Conservation (phyloP, 306 rosid species). For the Inga leiocalycina region DNA sequence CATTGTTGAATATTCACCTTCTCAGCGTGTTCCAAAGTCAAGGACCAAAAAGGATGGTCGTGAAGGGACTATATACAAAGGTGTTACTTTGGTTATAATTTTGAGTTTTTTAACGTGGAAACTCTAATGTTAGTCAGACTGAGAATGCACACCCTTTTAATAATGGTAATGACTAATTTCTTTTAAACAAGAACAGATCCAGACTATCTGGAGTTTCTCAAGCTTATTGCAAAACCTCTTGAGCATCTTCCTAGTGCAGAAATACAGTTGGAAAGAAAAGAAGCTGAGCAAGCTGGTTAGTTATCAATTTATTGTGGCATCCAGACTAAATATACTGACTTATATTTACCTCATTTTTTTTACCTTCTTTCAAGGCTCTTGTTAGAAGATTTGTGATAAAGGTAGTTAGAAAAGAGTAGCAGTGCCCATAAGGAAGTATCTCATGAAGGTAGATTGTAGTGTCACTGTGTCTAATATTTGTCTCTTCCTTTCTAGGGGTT, state of each 20-base stretch:
- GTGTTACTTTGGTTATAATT: slow-evolving; percentile 36
- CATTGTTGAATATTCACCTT: slow-evolving; percentile 93
- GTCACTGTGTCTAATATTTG: slow-evolving; percentile 14
- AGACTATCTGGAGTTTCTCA: slow-evolving; percentile 92
- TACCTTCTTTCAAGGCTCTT: slow-evolving; percentile 13
- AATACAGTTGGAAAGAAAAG: slow-evolving; percentile 95
- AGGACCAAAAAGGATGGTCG: slow-evolving; percentile 76
- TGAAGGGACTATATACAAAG: slow-evolving; percentile 89
- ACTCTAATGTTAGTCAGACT: background rate
- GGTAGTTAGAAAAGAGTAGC: background rate
- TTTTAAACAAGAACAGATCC: slow-evolving; percentile 59
- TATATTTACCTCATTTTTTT: background rate
- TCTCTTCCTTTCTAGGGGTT: slow-evolving; percentile 54
- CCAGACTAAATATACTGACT: background rate
- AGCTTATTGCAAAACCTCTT: slow-evolving; percentile 75
- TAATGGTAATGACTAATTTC: slow-evolving; percentile 17
- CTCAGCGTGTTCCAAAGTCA: slow-evolving; percentile 77
- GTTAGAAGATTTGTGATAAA: slow-evolving; percentile 18
- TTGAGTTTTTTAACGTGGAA: background rate
- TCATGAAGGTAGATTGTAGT: slow-evolving; percentile 14
- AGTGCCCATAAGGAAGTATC: background rate
- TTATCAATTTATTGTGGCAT: slow-evolving; percentile 30
- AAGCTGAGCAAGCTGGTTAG: slow-evolving; percentile 96
- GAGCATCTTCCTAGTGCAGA: slow-evolving; percentile 99
- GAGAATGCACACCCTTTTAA: slow-evolving; percentile 7